Conservation (phyloP, 78 protist genomes). For the Emiliania huxleyi region DNA sequence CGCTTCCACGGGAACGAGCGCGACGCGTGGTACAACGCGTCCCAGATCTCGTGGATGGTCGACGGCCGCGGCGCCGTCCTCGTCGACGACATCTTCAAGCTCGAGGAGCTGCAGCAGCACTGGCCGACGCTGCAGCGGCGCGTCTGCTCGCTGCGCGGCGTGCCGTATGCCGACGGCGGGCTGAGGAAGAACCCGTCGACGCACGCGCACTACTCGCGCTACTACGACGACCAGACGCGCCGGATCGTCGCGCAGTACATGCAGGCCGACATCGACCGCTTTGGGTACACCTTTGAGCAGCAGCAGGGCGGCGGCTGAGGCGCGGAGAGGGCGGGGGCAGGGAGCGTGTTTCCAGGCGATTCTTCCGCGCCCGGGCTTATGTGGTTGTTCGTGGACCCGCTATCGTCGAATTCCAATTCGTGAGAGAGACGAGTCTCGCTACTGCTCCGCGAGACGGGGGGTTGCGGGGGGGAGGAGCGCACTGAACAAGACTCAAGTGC, state of each 20-base stretch:
- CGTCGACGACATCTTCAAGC: neutral
- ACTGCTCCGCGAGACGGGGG: too few relatives aligned
- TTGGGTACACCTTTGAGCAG: neutral
- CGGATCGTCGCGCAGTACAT: neutral
- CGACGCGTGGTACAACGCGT: neutral
- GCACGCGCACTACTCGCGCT: neutral
- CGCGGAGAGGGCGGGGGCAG: too few relatives aligned
- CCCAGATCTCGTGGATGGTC: conserved; percentile 1
- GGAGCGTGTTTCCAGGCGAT: too few relatives aligned
- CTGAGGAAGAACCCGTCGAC: neutral
- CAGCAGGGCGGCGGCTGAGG: too few relatives aligned
- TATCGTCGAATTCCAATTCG: too few relatives aligned
- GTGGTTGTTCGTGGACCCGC: too few relatives aligned
- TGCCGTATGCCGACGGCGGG: neutral
- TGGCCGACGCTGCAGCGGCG: neutral
- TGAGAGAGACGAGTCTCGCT: too few relatives aligned
- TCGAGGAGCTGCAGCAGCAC: neutral
- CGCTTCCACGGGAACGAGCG: neutral
- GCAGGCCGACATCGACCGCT: neutral
- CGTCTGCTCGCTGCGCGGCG: neutral
- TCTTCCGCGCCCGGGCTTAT: too few relatives aligned
- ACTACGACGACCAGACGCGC: neutral
- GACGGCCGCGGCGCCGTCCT: neutral
- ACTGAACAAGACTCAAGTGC: too few relatives aligned
- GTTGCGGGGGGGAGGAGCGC: too few relatives aligned